Evolutionary conservation across 345 rosid species (phyloP).

Genomic region (Aquilaria sinensis): DNA sequence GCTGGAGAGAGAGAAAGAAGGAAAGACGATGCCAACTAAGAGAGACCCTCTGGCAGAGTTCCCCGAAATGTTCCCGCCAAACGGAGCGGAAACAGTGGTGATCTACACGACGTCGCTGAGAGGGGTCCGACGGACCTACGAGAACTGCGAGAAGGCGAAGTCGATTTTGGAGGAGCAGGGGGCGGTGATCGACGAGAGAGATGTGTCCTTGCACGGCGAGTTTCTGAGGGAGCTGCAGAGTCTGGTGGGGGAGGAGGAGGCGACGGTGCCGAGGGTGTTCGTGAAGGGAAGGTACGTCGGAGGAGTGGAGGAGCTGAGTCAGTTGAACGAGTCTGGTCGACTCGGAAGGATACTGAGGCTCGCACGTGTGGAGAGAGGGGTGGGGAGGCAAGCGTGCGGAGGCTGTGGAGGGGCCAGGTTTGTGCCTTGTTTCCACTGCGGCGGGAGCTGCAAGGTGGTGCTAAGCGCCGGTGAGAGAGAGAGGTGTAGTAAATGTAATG

Average conservation of each 20-base stretch:
- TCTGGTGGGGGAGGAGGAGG: conserved; percentile 45
- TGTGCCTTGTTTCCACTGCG: conserved; percentile 79
- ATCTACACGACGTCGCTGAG: conserved; percentile 87
- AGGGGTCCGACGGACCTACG: conserved; percentile 78
- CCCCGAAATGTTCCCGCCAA: conserved; percentile 75
- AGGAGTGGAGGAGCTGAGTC: conserved; percentile 64
- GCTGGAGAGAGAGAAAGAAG: conserved; percentile 60
- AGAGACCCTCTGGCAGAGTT: conserved; percentile 68
- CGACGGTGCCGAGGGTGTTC: conserved; percentile 65
- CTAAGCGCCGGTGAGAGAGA: conserved; percentile 37
- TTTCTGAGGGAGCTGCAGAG: conserved; percentile 57
- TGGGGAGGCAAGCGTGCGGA: conserved; percentile 68
- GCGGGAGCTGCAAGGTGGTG: conserved; percentile 81
- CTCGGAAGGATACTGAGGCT: conserved; percentile 53
- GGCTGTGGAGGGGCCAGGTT: conserved; percentile 92
- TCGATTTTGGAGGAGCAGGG: conserved; percentile 49
- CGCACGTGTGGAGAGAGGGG: conserved; percentile 64
- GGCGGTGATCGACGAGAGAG: conserved; percentile 76
- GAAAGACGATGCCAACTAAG: conserved; percentile 42
- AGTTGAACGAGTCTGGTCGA: conserved; percentile 63
- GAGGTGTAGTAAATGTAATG: conserved; percentile 73
- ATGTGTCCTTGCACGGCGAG: conserved; percentile 76
- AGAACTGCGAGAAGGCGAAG: conserved; percentile 53
- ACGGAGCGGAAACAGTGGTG: conserved; percentile 56
- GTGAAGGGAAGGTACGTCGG: conserved; percentile 83